Percentiles rank a stretch among this genome's conserved stretches.
These are phyloP conservation scores for Diaporthe ilicicola DNA, from an alignment of 2,329 filamentous ascomycete species.

Conservation along the genomic window DNA sequence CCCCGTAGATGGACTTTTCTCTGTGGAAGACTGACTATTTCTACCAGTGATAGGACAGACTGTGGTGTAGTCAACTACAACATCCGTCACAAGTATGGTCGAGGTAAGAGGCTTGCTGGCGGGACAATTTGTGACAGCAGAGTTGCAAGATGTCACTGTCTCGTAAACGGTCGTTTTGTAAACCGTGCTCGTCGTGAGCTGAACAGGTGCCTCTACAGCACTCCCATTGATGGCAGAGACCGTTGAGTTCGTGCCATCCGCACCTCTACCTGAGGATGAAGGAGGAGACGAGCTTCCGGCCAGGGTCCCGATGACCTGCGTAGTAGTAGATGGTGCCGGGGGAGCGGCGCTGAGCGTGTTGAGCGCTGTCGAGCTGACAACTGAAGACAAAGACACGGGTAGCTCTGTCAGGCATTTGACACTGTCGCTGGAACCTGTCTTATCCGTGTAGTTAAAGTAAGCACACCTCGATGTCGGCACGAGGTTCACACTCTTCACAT, in stretches of 20 bases:
- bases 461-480: conserved; percentile 13
- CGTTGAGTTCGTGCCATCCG: background rate
- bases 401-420: conserved; percentile 3
- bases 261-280: background rate
- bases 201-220: background rate
- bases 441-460: conserved; percentile 23
- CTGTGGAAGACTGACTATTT: background rate
- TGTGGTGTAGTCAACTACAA: conserved; percentile 19
- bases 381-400: background rate
- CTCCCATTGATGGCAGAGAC: background rate
- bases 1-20: background rate
- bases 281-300: background rate
- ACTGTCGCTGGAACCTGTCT: background rate
- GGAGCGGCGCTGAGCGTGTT: background rate
- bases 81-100: conserved; percentile 15
- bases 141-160: conserved; percentile 18
- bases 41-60: conserved; percentile 18
- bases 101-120: background rate
- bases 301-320: background rate
- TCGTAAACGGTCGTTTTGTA: conserved; percentile 11
- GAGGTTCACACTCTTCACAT: conserved; percentile 6
- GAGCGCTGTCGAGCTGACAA: background rate
- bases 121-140: conserved; percentile 23
- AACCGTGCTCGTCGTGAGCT: conserved; percentile 8
- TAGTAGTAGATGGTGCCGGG: conserved; percentile 8